phyloP scores from a whole-genome alignment of 2,329 filamentous ascomycete genomes.

The Venturia asperata region DNA sequence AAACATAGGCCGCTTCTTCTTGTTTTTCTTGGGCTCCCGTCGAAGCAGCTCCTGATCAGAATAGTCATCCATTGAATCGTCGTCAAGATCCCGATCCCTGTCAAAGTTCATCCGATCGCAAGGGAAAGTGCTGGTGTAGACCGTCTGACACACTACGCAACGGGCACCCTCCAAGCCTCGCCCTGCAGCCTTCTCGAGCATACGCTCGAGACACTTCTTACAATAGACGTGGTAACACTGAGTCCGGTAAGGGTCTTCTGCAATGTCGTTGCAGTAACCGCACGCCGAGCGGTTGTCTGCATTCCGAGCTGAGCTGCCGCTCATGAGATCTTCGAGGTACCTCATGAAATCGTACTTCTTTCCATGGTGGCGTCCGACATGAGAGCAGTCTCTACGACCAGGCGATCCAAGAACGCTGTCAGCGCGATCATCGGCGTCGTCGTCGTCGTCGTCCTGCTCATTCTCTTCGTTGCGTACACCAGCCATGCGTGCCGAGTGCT shows the following conservation, averaged over 20 bases:
- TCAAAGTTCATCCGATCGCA: slow-evolving; percentile 23
- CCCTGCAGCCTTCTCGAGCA: slow-evolving; percentile 28
- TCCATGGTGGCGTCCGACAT: slow-evolving; percentile 29
- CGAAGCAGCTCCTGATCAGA: slow-evolving; percentile 19
- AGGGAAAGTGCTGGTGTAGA: slow-evolving; percentile 24
- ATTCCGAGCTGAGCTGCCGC: slow-evolving; percentile 1
- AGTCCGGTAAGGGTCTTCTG: slow-evolving; percentile 38
- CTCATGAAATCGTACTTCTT: slow-evolving; percentile 35
- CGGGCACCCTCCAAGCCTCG: slow-evolving; percentile 19
- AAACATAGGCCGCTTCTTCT: slow-evolving; percentile 3
- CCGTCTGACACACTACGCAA: slow-evolving; percentile 32
- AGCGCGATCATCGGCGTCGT: neutral
- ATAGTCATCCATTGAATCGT: slow-evolving; percentile 21
- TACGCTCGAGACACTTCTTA: slow-evolving; percentile 37
- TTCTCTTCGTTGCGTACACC: neutral
- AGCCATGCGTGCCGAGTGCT: neutral
- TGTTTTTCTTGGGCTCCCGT: slow-evolving; percentile 27
- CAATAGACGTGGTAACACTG: slow-evolving; percentile 53
- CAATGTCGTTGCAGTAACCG: slow-evolving; percentile 39
- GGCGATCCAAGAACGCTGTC: slow-evolving; percentile 18
- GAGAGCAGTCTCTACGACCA: slow-evolving; percentile 18
- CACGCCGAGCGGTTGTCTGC: slow-evolving; percentile 31
- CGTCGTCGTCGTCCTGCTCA: neutral
- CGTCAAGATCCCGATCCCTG: neutral
- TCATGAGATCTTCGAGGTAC: slow-evolving; percentile 35